A percentile compares a stretch with the other conserved stretches of the same genome.
Conservation (phyloP, 208 protist genomes). For the Crithidia brevicula region DNA sequence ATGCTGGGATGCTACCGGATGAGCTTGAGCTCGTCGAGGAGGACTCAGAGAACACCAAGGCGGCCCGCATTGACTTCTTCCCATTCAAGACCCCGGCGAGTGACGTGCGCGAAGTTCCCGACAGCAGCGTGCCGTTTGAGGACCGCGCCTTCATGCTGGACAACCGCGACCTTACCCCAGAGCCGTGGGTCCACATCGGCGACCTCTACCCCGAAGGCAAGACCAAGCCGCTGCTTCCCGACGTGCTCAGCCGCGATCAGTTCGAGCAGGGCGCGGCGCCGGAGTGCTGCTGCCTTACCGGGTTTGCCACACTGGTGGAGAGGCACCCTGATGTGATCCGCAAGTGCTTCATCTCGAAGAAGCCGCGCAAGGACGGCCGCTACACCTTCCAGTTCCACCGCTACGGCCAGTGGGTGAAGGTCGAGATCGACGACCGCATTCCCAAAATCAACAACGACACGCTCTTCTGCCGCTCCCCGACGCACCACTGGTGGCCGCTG, state of each 20-base stretch:
- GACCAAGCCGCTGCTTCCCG: conserved; percentile 57
- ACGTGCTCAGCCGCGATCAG: conserved; percentile 57
- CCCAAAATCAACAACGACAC: conserved; percentile 47
- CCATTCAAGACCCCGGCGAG: conserved; percentile 38
- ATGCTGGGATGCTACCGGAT: conserved; percentile 69
- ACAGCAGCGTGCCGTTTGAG: conserved; percentile 63
- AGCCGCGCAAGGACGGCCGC: conserved; percentile 52
- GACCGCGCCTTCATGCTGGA: conserved; percentile 51
- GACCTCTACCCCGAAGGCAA: conserved; percentile 74
- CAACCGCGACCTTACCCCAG: conserved; percentile 46
- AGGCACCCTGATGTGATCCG: conserved; percentile 54
- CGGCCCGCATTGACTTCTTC: conserved; percentile 58
- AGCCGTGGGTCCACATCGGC: conserved; percentile 61
- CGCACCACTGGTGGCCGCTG: conserved; percentile 71
- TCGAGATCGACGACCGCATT: conserved; percentile 77
- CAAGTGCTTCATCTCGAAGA: conserved; percentile 66
- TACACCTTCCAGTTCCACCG: conserved; percentile 79
- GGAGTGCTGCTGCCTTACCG: conserved; percentile 63
- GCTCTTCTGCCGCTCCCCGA: conserved; percentile 60
- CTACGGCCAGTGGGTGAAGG: conserved; percentile 66
- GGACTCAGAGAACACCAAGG: conserved; percentile 64
- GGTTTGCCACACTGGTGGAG: conserved; percentile 48
- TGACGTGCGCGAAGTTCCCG: conserved; percentile 44
- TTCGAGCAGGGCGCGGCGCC: conserved; percentile 53
- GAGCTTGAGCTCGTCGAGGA: conserved; percentile 56